Evolutionary conservation across 202 grass and related monocot species (phyloP), one percentile per base, ranked within the genome.

Genomic region (Elaeis oleifera): DNA sequence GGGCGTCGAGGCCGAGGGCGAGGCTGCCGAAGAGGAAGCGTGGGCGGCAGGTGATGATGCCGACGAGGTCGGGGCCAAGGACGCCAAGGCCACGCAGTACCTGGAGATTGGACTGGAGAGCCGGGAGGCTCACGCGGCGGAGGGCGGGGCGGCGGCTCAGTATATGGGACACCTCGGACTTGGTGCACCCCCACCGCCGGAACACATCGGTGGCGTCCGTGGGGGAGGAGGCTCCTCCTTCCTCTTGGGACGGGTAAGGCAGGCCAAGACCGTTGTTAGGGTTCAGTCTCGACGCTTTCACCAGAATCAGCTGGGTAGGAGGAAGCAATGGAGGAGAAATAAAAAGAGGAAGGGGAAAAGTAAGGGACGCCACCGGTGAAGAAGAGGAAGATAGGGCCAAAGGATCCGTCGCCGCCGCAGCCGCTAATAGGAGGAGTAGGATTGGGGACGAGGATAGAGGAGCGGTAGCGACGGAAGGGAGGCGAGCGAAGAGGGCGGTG

Each of bases 171-270:
- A 54, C 28, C 67, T 69, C 54, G 5, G 53, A 56, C n/a, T 56
- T 19, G 13, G 53, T 69, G 67, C 67, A 69, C 15, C 67, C 67
- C 67, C 67, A 58, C 1, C 67, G 67, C 5, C 53, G 67, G 53
- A 69, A 24, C 5, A 58, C 53, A 4, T 50, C 53, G 29, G 53
- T 28, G 4, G 54, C 18, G 18, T 54, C 53, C 31, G 27, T 22
- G 23, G 64, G 50, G 3, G 23, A 23, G 23, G 67, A 18, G 28
- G 16, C 32, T 36, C 32, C 8, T 36, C 8, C 32, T 36, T 11
- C 32, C 11, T 36, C 32, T 36, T 36, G 32, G 32, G 32, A 36
- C 6, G 6, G 32, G 32, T 7, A 36, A 9, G 32, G 32, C 1
- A 36, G 6, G 5, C 6, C 32, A 1, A 36, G 32, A 7, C 32